These are phyloP conservation scores for Daldinia decipiens DNA, from an alignment of 495 filamentous ascomycete genomes.

Conservation along the genomic window DNA sequence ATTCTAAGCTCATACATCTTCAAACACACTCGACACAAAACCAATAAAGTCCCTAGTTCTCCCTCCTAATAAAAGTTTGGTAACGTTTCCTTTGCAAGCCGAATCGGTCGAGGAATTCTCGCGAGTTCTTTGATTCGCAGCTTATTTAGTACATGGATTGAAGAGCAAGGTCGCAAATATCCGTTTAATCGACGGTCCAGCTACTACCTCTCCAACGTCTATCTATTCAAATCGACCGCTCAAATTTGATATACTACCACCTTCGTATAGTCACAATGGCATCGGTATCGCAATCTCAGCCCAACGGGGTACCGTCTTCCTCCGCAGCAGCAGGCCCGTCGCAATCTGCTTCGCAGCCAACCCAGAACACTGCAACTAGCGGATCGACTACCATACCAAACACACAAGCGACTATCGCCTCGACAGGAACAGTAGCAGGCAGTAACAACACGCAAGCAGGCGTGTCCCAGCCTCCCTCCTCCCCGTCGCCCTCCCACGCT, in stretches of 20 bases:
- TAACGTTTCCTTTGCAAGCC: not conserved
- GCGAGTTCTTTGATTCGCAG: not conserved
- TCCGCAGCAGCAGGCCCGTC: constrained; percentile 47
- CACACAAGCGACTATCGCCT: constrained; percentile 54
- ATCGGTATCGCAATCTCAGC: constrained; percentile 47
- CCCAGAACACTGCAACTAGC: constrained; percentile 47
- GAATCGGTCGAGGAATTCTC: not conserved
- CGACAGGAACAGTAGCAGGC: constrained; percentile 29
- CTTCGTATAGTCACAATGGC: constrained; percentile 37
- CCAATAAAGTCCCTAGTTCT: not conserved
- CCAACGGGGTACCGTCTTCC: constrained; percentile 54
- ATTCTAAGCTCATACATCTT: not conserved
- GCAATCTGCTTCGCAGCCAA: constrained; percentile 46
- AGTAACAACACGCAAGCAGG: constrained; percentile 30
- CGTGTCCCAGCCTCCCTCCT: constrained; percentile 41
- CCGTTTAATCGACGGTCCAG: not conserved
- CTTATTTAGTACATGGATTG: not conserved
- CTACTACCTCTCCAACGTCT: not conserved
- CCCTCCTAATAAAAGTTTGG: not conserved
- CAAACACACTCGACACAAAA: not conserved
- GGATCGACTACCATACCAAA: constrained; percentile 43
- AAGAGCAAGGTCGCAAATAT: not conserved
- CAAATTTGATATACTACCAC: constrained; percentile 6
- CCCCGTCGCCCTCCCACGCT: constrained; percentile 50
- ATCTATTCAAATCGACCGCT: not conserved